These are phyloP conservation scores for Boletellus deceptivus DNA, from an alignment of 1,284 basidiomycete species.

Conservation along the genomic window DNA sequence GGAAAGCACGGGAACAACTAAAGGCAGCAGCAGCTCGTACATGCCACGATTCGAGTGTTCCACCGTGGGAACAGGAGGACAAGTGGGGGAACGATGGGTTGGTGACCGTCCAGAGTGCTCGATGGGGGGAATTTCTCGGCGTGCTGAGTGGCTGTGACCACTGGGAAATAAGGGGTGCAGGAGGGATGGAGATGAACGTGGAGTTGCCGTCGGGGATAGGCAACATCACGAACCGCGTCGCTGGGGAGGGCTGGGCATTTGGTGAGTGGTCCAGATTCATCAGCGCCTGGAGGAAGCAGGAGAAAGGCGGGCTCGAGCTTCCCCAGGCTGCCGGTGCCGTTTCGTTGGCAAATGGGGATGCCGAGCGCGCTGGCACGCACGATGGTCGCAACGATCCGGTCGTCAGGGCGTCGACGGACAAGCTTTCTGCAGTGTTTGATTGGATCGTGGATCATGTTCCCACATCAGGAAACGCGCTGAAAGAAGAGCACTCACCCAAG, in stretches of 20 bases:
- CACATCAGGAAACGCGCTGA: slow-evolving; percentile 14
- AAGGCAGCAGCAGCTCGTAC: slow-evolving; percentile 25
- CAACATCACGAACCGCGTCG: slow-evolving; percentile 21
- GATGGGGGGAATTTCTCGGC: slow-evolving; percentile 94
- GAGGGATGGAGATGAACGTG: slow-evolving; percentile 63
- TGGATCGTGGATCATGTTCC: slow-evolving; percentile 77
- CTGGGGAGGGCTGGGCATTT: slow-evolving; percentile 53
- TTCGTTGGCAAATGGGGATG: slow-evolving; percentile 11
- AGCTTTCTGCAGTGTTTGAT: slow-evolving; percentile 68
- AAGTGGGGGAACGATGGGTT: slow-evolving; percentile 94
- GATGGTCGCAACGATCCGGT: slow-evolving; percentile 51
- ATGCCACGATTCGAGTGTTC: slow-evolving; percentile 2
- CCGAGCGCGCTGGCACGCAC: slow-evolving; percentile 28
- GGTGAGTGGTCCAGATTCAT: slow-evolving; percentile 63
- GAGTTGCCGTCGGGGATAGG: slow-evolving; percentile 50
- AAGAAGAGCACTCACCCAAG: slow-evolving; percentile 29
- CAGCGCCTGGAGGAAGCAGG: slow-evolving; percentile 54
- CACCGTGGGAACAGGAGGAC: slow-evolving; percentile 45
- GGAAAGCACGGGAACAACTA: slow-evolving; percentile 44
- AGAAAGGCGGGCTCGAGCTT: slow-evolving; percentile 34
- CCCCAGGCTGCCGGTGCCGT: slow-evolving; percentile 13
- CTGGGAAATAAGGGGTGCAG: slow-evolving; percentile 91
- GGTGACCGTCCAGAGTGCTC: slow-evolving; percentile 85
- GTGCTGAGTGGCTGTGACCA: slow-evolving; percentile 91
- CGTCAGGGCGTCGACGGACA: slow-evolving; percentile 65